Conservation (phyloP, 1,139 yeast genomes). For the Ogataea hybrid region DNA sequence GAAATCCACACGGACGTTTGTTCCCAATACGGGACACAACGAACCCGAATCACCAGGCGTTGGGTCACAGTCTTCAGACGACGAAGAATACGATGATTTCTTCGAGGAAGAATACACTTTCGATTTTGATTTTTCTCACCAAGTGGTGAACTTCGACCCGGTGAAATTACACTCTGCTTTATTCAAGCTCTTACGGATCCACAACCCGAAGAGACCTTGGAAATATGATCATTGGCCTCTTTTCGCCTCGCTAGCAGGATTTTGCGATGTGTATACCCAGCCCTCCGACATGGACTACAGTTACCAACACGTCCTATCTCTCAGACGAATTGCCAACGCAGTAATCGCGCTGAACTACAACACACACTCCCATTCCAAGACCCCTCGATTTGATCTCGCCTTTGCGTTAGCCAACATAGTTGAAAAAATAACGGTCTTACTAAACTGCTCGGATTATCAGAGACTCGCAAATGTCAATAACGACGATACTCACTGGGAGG, state of each 20-base stretch:
- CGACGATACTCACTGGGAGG: constrained; percentile 43
- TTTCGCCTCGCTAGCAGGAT: constrained; percentile 37
- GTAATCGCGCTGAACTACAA: constrained; percentile 41
- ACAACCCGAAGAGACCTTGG: constrained; percentile 2
- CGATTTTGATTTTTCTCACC: constrained; percentile 25
- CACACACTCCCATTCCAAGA: background rate
- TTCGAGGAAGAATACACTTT: constrained; percentile 24
- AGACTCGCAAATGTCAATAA: constrained; percentile 43
- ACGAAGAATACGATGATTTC: constrained; percentile 11
- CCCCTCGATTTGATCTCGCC: constrained; percentile 39
- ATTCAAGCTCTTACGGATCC: constrained; percentile 22
- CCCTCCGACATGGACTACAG: constrained; percentile 59
- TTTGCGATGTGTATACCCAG: constrained; percentile 67
- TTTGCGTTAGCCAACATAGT: constrained; percentile 45
- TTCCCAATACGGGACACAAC: background rate
- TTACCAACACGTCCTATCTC: constrained; percentile 42
- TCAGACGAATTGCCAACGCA: constrained; percentile 52
- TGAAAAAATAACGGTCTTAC: constrained; percentile 37
- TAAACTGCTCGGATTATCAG: constrained; percentile 51
- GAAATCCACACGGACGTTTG: constrained; percentile 7
- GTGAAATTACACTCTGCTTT: constrained; percentile 25
- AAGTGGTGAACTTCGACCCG: constrained; percentile 23
- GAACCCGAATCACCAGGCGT: constrained; percentile 1
- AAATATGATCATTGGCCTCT: constrained; percentile 18
- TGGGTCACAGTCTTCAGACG: constrained; percentile 8